Evolutionary conservation across 306 rosid species (phyloP).

Genomic region (Coriaria nepalensis): DNA sequence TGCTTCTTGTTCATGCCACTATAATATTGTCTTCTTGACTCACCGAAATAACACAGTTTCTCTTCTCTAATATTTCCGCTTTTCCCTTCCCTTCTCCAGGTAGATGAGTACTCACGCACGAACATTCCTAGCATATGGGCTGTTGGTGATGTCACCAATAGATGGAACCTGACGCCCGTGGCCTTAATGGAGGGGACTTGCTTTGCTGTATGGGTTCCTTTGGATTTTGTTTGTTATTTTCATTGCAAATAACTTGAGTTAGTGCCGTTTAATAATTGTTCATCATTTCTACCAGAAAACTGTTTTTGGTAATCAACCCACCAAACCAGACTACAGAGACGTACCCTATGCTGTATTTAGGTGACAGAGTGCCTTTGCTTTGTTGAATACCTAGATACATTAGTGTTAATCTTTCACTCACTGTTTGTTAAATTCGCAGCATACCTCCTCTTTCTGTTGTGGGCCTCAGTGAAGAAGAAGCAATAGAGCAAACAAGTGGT

Average conservation of each 20-base stretch:
- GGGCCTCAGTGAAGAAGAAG: conserved; percentile 91
- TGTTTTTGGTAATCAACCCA: conserved; percentile 59
- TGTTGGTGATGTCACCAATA: conserved; percentile 89
- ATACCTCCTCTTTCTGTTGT: conserved; percentile 91
- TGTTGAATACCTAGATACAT: neutral
- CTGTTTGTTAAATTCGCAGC: conserved; percentile 35
- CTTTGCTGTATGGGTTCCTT: conserved; percentile 57
- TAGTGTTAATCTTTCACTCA: conserved; percentile 2
- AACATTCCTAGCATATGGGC: conserved; percentile 85
- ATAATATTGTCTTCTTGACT: no score
- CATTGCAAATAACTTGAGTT: no score
- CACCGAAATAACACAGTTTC: no score
- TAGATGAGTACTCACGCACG: conserved; percentile 67
- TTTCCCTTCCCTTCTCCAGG: conserved; percentile 29
- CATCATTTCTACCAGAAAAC: conserved; percentile 50
- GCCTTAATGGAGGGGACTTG: conserved; percentile 83
- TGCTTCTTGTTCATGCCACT: no score
- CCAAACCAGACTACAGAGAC: conserved; percentile 54
- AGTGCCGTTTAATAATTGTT: neutral
- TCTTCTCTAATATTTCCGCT: no score
- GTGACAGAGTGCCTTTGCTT: conserved; percentile 11
- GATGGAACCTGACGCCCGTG: conserved; percentile 85
- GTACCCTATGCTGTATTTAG: conserved; percentile 44
- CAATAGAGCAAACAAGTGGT: conserved; percentile 60
- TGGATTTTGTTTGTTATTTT: neutral